Percentiles rank a stretch among this genome's conserved stretches.
These are phyloP conservation scores for Allantophomopsis lycopodina DNA, from an alignment of 2,329 filamentous ascomycete species.

Conservation along the genomic window DNA sequence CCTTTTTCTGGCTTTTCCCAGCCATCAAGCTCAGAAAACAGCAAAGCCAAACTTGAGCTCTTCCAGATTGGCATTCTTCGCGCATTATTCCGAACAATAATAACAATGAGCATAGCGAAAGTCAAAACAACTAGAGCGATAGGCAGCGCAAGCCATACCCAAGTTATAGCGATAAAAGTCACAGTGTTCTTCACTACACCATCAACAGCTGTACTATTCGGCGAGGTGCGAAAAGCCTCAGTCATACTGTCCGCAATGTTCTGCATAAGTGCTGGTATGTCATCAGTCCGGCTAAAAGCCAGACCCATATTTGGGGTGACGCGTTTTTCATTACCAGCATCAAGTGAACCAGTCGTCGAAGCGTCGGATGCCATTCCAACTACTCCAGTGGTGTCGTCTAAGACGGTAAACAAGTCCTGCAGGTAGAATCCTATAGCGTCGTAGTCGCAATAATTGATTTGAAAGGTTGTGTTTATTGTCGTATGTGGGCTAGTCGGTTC, in stretches of 20 bases:
- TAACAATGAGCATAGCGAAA: not conserved
- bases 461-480: too few relatives aligned
- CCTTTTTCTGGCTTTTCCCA: too few relatives aligned
- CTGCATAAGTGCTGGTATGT: not conserved
- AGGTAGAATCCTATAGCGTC: too few relatives aligned
- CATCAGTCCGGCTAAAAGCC: not conserved
- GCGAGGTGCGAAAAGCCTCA: too few relatives aligned
- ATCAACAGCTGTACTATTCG: too few relatives aligned
- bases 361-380: constrained; percentile 1
- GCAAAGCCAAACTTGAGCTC: not conserved
- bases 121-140: not conserved
- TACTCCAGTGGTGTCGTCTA: too few relatives aligned
- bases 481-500: too few relatives aligned
- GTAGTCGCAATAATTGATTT: too few relatives aligned
- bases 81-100: not conserved
- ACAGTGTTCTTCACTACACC: not conserved
- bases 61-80: not conserved
- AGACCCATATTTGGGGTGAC: not conserved
- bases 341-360: not conserved
- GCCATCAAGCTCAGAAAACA: too few relatives aligned
- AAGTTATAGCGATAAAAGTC: not conserved
- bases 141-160: not conserved
- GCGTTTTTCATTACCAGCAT: not conserved
- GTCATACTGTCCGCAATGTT: not conserved
- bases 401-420: too few relatives aligned